A percentile compares a stretch with the other conserved stretches of the same genome.
Conservation (phyloP, 805 yeast genomes). For the Monosporozyma solicola region DNA sequence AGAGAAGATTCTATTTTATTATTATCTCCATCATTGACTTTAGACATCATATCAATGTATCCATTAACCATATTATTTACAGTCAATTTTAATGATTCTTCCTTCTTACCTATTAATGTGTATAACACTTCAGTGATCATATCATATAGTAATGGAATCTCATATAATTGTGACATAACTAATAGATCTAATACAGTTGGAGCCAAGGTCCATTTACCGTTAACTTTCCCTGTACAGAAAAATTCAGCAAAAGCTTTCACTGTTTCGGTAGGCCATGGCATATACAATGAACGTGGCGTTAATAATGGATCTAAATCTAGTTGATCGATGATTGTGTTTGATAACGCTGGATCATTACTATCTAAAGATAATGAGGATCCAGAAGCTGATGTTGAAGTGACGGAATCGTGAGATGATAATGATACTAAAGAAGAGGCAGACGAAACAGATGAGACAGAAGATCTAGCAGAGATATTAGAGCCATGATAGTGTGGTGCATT, state of each 20-base stretch:
- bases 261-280: constrained; percentile 57
- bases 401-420: background rate
- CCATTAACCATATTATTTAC: constrained; percentile 9
- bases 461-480: background rate
- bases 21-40: constrained; percentile 18
- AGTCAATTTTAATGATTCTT: constrained; percentile 30
- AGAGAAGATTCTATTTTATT: constrained; percentile 16
- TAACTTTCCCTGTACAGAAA: constrained; percentile 71
- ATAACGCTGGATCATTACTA: background rate
- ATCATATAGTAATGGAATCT: constrained; percentile 62
- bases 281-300: constrained; percentile 57
- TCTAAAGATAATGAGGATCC: background rate
- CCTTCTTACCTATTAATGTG: constrained; percentile 62
- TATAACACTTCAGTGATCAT: constrained; percentile 59
- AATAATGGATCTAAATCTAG: constrained; percentile 47
- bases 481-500: background rate
- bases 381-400: background rate
- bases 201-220: constrained; percentile 60
- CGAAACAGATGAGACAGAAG: background rate
- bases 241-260: constrained; percentile 63
- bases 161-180: constrained; percentile 53
- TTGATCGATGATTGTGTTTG: constrained; percentile 6
- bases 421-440: background rate
- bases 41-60: constrained; percentile 16
- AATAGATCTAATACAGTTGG: constrained; percentile 63